Evolutionary conservation across 2,329 filamentous ascomycete genomes (phyloP), one percentile per base, ranked within the genome.

Genomic region (Exophiala phaeomuriformis): DNA sequence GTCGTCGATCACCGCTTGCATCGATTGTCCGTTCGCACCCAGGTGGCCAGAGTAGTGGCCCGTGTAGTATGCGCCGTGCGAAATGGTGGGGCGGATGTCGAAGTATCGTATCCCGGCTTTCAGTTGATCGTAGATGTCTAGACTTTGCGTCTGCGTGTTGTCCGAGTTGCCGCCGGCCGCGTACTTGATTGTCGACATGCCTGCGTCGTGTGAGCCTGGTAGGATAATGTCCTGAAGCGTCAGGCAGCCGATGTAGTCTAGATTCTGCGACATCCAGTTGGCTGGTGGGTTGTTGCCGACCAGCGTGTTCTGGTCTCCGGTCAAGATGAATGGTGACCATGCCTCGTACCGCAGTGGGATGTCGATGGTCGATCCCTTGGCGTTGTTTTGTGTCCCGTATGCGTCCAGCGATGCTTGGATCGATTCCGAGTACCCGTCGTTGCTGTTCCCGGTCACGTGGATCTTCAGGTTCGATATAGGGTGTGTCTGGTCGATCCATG

Each of bases 161-260:
- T 35, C 33, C 2, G 33, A 35, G 33, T 2, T 10, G 6, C 33
- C 33, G 33, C 33, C 33, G 6, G 33, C 33, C 33, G 33, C 6
- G 27, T 50, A 55, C 29, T 51, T 39, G 47, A 55, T 73, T 1
- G 56, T 66, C 28, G 67, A 71, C 74, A 78, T 77, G n/a, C 74
- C 75, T 0, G 74, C 67, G 53, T 77, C 73, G 55, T 78, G 75
- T 2, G 72, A 70, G 5, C 75, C 75, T 0, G 75, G 75, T 67
- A 78, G 72, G 46, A 72, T 68, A 12, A 78, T 66, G 31, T 76
- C 69, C 48, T 71, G 71, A 0, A 78, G 61, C 1, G 68, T 69
- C 7, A 75, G 69, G 43, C 68, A 68, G 2, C 67, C 68, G 3
- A 73, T 58, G 3, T 65, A 66, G 2, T 63, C 64, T 42, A 72